Conservation (phyloP, 108 stramenopile genomes). For the Asterionellopsis glacialis region DNA sequence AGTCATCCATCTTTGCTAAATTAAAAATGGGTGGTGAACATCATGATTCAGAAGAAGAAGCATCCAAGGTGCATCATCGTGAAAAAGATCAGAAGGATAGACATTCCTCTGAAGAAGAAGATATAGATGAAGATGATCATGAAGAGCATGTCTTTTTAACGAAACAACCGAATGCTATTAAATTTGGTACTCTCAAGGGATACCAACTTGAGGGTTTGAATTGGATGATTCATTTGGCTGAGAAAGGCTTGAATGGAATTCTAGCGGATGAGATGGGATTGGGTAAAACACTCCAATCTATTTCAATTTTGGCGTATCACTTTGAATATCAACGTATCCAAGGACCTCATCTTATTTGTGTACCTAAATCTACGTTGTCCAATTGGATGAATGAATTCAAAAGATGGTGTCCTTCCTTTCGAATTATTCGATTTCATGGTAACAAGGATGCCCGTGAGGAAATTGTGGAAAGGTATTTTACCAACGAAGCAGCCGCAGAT, state of each 20-base stretch:
- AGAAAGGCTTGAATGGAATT: slow-evolving; percentile 93
- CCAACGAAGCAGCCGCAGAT: slow-evolving; percentile 72
- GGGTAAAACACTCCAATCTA: slow-evolving; percentile 95
- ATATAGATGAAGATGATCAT: slow-evolving; percentile 36
- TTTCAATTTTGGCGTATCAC: slow-evolving; percentile 90
- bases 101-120: slow-evolving; percentile 41
- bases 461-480: slow-evolving; percentile 72
- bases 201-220: slow-evolving; percentile 96
- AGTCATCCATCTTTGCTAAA: slow-evolving; percentile 94
- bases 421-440: slow-evolving; percentile 90
- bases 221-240: slow-evolving; percentile 96
- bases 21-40: slow-evolving; percentile 49
- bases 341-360: slow-evolving; percentile 95
- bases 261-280: slow-evolving; percentile 97
- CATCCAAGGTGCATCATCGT: slow-evolving; percentile 32
- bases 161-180: slow-evolving; percentile 87
- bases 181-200: slow-evolving; percentile 78
- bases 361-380: slow-evolving; percentile 96
- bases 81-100: slow-evolving; percentile 11
- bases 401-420: slow-evolving; percentile 92
- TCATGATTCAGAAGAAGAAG: slow-evolving; percentile 7
- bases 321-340: slow-evolving; percentile 61
- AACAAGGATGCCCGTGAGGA: slow-evolving; percentile 79
- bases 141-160: slow-evolving; percentile 73
- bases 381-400: slow-evolving; percentile 99